Conservation (phyloP, 345 rosid species). For the Linum trigynum region DNA sequence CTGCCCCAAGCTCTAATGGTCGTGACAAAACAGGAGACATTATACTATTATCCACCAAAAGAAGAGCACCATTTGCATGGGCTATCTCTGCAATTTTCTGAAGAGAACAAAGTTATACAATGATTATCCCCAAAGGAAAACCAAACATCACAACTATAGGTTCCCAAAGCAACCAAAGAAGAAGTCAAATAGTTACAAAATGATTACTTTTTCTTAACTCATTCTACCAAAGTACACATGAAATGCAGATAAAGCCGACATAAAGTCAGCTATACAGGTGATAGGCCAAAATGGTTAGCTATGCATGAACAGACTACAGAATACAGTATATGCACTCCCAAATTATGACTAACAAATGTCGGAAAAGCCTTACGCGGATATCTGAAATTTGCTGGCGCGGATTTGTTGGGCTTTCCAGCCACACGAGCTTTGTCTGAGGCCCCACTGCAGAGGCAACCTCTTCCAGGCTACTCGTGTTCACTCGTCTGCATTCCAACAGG, state of each 20-base stretch:
- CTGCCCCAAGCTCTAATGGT: slow-evolving; percentile 93
- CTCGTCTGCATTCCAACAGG: slow-evolving; percentile 43
- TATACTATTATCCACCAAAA: slow-evolving; percentile 88
- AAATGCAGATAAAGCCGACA: too few species aligned
- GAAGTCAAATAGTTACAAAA: not conserved
- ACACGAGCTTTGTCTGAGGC: slow-evolving; percentile 73
- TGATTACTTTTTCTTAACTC: not conserved
- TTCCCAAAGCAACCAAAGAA: not conserved
- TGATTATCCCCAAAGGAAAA: not conserved
- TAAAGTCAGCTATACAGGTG: too few species aligned
- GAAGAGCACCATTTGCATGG: slow-evolving; percentile 67
- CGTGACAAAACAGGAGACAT: slow-evolving; percentile 84
- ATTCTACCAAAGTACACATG: not conserved
- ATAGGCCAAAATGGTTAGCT: too few species aligned
- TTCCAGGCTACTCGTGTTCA: slow-evolving; percentile 53
- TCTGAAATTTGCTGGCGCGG: slow-evolving; percentile 78
- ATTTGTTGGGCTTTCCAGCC: slow-evolving; percentile 90
- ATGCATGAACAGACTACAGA: too few species aligned
- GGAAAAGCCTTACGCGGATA: slow-evolving; percentile 41
- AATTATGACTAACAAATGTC: too few species aligned
- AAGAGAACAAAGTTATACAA: not conserved
- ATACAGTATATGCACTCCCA: not conserved
- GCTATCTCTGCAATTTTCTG: slow-evolving; percentile 84
- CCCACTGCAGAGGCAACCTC: slow-evolving; percentile 77
- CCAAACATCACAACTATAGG: not conserved